Base-by-base conservation (phyloP, 176 grass and related monocot genomes). In the Tuctoria greenei region DNA sequence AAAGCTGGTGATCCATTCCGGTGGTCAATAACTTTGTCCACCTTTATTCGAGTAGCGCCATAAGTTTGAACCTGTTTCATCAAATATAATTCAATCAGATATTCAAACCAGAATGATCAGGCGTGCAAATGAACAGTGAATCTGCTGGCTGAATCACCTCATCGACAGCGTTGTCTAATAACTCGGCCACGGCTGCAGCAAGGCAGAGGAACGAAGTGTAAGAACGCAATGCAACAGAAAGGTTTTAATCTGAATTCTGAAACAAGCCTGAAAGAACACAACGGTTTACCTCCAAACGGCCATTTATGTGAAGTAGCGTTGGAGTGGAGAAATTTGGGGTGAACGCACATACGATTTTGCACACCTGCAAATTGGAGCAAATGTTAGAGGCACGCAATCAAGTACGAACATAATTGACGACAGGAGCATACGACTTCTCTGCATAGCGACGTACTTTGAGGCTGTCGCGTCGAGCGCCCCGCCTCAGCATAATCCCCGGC, bases 261-360 rank as follows among this genome's bases (percentile, higher is more conserved):
- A 13, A 4, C 1, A 10, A 67, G 18, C 10, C 43, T 35, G 61
- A 2, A 61, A 43, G 4, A 37, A 34, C 23, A 4, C 39, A 41
- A 71, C n/a, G 16, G 42, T 58, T 37, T 62, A 89, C 90, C 90
- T 77, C 90, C 90, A 59, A 92, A 92, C 0, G 86, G 83, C 90
- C 90, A 92, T 67, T 92, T 88, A 9, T 92, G 90, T 25, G 90
- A 92, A 61, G 86, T 92, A 1, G 86, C 90, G 4, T 92, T 92
- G 17, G 86, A 92, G 78, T 92, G 90, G 24, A 92, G 90, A 71
- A 92, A 89, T 57, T 92, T 83, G 1, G 90, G 86, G 52, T 92
- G 86, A 9, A 92, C 64, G 6, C 86, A 75, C 81, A 92, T 76
- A 28, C 83, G 83, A 35, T 83, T 92, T 45, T 68, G 70, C 60